Base-by-base conservation (phyloP, 805 yeast genomes). In the Starmerella apis region DNA sequence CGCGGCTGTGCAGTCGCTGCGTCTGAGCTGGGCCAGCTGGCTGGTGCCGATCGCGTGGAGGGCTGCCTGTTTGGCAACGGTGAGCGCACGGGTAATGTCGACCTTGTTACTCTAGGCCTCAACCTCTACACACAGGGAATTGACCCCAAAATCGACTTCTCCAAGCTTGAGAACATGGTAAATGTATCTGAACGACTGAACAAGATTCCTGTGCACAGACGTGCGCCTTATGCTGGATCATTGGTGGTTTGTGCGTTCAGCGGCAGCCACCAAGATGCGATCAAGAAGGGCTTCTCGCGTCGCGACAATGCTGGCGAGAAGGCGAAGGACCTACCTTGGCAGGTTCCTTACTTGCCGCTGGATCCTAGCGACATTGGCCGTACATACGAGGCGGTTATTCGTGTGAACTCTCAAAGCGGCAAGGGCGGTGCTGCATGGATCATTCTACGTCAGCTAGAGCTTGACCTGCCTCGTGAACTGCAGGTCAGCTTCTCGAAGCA, bases 401-500 rank as follows among this genome's bases (percentile, higher is more conserved):
- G 94, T 63, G 92, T 84, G 64, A 84, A 84, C 68, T 83, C 92
- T 11, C 94, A 84, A 68, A 77, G 85, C 23, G 94, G 94, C 54
- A 84, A 84, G 68, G 94, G 94, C 61, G 94, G 94, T 57, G 83
- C 90, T 10, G 85, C 94, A 5, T 84, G 94, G 92, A 81, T 85
- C 57, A 81, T 84, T 61, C 71, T 84, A 62, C 74, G 85, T 56
- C 75, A 77, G 57, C 73, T 85, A 65, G 90, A 81, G 60, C 75
- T 84, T 51, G 94, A 84, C 63, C 74, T 85, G 58, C 94, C 94
- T 37, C 77, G 90, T 64, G 83, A 82, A 35, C 70, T 84, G 62
- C 94, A 84, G 68, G 78, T 83, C 37, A 82, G 80, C 36, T 84
- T 81, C 64, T 81, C 88, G 27, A 76, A 72, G 56, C 73, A 74